Conservation (phyloP, 1,284 basidiomycete species). For the Mixia osmundae region DNA sequence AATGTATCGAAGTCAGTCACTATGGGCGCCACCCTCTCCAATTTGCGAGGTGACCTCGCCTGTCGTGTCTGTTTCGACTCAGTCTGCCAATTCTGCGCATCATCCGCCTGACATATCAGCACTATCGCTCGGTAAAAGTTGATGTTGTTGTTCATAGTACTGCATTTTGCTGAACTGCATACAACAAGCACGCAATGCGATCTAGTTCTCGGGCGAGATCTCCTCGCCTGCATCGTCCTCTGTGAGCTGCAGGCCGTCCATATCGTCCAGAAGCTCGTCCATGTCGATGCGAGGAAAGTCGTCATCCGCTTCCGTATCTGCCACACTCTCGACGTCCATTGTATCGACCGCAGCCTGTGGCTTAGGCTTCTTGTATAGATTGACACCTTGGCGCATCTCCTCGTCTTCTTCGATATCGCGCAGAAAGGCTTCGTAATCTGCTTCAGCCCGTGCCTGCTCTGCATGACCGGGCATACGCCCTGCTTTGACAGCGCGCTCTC, state of each 20-base stretch:
- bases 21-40: neutral
- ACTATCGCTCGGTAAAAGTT: neutral
- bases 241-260: conserved; percentile 35
- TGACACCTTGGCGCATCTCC: conserved; percentile 68
- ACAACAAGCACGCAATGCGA: too few species aligned
- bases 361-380: conserved; percentile 51
- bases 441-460: conserved; percentile 80
- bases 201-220: conserved; percentile 1
- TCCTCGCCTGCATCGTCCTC: conserved; percentile 4
- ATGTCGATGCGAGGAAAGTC: conserved; percentile 35
- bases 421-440: conserved; percentile 91
- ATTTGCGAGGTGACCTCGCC: neutral
- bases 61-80: neutral
- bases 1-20: too few species aligned
- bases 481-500: conserved; percentile 21
- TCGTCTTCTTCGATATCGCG: conserved; percentile 89
- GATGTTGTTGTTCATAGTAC: neutral
- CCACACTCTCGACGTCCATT: conserved; percentile 16
- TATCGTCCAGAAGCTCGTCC: conserved; percentile 74
- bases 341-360: conserved; percentile 46
- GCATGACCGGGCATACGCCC: conserved; percentile 21
- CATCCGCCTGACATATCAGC: neutral
- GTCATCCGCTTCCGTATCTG: conserved; percentile 34
- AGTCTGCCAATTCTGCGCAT: neutral
- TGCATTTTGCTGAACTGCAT: too few species aligned